Evolutionary conservation across 2,329 filamentous ascomycete species (phyloP).

Genomic region (Colletotrichum sp.): DNA sequence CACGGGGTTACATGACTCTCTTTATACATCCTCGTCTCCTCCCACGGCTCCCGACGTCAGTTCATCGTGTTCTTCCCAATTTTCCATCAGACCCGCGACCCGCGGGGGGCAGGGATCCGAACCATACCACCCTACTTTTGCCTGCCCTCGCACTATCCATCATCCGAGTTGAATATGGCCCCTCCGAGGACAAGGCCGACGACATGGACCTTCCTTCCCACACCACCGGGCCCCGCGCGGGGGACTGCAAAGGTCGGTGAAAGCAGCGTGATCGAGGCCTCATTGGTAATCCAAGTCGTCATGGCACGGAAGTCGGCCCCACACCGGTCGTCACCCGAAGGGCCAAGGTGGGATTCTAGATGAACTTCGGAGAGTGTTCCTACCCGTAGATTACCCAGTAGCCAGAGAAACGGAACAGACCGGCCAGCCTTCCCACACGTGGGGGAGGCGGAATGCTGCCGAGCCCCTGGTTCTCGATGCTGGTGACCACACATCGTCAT

Average conservation of each 20-base stretch:
- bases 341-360: background rate
- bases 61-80: background rate
- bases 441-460: constrained; percentile 4
- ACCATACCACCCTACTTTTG: background rate
- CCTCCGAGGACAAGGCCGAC: background rate
- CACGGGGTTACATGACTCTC: background rate
- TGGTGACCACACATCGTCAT: background rate
- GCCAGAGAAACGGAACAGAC: background rate
- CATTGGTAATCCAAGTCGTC: constrained; percentile 3
- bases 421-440: background rate
- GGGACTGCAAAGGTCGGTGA: background rate
- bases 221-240: background rate
- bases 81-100: background rate
- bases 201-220: background rate
- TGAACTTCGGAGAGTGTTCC: background rate
- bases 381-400: background rate
- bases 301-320: constrained; percentile 7
- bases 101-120: background rate
- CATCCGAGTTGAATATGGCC: background rate
- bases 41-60: background rate
- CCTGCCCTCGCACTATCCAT: background rate
- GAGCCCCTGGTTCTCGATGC: background rate
- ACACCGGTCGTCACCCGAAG: background rate
- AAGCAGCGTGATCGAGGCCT: background rate
- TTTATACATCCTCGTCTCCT: constrained; percentile 5